Percentiles rank a stretch among this genome's conserved stretches.
These are phyloP conservation scores for Daldinia childiae DNA, from an alignment of 495 filamentous ascomycete species.

Conservation along the genomic window DNA sequence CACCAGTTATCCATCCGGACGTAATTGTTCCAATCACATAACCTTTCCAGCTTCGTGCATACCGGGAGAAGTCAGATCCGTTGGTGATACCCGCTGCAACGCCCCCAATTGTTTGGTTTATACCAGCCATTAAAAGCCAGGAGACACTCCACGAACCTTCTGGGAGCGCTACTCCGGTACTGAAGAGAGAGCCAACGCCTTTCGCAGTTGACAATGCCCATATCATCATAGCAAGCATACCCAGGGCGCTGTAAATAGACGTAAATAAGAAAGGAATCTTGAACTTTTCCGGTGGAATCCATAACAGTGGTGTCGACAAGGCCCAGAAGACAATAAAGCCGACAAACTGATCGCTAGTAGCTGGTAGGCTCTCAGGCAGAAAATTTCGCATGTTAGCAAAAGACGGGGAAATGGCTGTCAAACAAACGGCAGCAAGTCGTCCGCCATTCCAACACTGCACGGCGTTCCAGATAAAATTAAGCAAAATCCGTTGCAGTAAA, in stretches of 20 bases:
- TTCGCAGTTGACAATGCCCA: constrained; percentile 49
- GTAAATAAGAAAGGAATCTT: constrained; percentile 49
- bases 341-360: constrained; percentile 55
- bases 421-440: constrained; percentile 45
- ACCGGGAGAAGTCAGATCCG: constrained; percentile 53
- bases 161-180: constrained; percentile 37
- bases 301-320: constrained; percentile 51
- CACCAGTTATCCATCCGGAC: constrained; percentile 46
- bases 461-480: constrained; percentile 46
- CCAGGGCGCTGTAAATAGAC: constrained; percentile 43
- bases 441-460: constrained; percentile 46
- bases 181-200: constrained; percentile 46
- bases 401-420: constrained; percentile 55
- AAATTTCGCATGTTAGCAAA: constrained; percentile 54
- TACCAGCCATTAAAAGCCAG: constrained; percentile 51
- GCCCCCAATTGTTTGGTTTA: constrained; percentile 47
- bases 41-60: constrained; percentile 38
- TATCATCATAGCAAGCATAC: constrained; percentile 52
- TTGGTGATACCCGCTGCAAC: constrained; percentile 55
- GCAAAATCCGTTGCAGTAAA: constrained; percentile 36
- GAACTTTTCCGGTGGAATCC: constrained; percentile 56
- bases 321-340: constrained; percentile 54
- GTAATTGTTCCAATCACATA: constrained; percentile 50
- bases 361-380: constrained; percentile 49
- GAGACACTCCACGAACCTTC: constrained; percentile 38